A percentile compares a stretch with the other conserved stretches of the same genome.
Evolutionary conservation across 2,329 filamentous ascomycete species (phyloP).

Genomic region (Alternaria brassicae): DNA sequence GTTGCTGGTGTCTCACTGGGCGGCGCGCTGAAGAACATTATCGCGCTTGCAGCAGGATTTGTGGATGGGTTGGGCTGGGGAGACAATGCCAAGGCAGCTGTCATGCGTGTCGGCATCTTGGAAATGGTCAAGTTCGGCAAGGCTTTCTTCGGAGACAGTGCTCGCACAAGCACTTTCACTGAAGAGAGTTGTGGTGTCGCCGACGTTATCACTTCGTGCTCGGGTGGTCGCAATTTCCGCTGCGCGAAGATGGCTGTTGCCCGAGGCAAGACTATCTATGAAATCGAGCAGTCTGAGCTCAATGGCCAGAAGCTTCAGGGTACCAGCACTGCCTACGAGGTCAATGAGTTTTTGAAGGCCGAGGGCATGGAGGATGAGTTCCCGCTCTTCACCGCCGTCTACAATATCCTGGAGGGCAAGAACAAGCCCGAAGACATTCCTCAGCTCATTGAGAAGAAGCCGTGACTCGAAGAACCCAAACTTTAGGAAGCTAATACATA

Average conservation of each 20-base stretch:
- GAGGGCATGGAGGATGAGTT: conserved; percentile 82
- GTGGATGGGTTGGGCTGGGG: conserved; percentile 96
- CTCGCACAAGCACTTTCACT: conserved; percentile 87
- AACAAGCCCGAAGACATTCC: conserved; percentile 83
- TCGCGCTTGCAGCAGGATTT: conserved; percentile 92
- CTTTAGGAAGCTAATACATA: not conserved
- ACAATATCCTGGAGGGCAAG: conserved; percentile 77
- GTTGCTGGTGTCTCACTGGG: conserved; percentile 97
- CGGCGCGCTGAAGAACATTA: conserved; percentile 95
- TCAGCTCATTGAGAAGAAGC: conserved; percentile 59
- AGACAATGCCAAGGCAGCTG: conserved; percentile 97
- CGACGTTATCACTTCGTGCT: conserved; percentile 93
- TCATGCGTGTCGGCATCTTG: conserved; percentile 94
- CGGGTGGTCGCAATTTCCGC: conserved; percentile 89
- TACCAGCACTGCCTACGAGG: conserved; percentile 88
- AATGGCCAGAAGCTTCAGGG: conserved; percentile 98
- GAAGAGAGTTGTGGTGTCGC: conserved; percentile 95
- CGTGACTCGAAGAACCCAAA: conserved; percentile 9
- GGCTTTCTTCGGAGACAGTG: conserved; percentile 85
- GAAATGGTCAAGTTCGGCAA: conserved; percentile 98
- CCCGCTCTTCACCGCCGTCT: conserved; percentile 90
- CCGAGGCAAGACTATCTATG: conserved; percentile 78
- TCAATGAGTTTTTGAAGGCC: conserved; percentile 84
- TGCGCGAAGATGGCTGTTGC: conserved; percentile 89
- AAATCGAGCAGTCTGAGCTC: conserved; percentile 87